phyloP scores from a whole-genome alignment of 345 rosid genomes.

The Capsella bursapastoris region DNA sequence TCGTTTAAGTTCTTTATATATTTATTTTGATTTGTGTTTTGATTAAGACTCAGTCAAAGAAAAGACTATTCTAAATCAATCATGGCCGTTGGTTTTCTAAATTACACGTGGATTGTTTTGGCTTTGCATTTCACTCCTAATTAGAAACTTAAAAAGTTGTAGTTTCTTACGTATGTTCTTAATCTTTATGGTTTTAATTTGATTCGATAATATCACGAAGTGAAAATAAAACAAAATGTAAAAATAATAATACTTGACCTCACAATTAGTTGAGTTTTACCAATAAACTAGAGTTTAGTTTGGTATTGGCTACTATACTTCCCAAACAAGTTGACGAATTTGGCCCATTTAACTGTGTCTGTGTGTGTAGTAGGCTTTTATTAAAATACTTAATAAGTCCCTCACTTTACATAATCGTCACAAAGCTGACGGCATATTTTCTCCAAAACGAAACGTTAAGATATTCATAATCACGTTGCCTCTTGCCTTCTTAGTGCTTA shows the following conservation, averaged over 20 bases:
- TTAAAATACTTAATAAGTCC: constrained; percentile 32
- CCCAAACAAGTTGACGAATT: constrained; percentile 38
- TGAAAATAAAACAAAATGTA: too few relatives aligned
- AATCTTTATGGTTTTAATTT: constrained; percentile 14
- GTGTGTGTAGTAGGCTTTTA: not conserved
- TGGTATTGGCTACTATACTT: constrained; percentile 38
- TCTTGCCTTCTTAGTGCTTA: constrained; percentile 10
- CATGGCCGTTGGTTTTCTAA: constrained; percentile 40
- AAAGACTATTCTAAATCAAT: constrained; percentile 39
- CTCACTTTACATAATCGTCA: constrained; percentile 36
- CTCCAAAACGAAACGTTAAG: constrained; percentile 17
- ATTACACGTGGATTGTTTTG: constrained; percentile 40
- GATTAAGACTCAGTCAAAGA: constrained; percentile 48
- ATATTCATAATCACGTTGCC: constrained; percentile 16
- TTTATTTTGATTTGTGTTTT: constrained; percentile 19
- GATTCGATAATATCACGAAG: constrained; percentile 21
- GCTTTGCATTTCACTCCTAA: constrained; percentile 32
- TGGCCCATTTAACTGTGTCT: constrained; percentile 27
- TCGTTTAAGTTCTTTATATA: constrained; percentile 29
- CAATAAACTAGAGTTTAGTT: constrained; percentile 32
- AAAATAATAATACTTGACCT: not conserved
- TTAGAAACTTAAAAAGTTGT: not conserved
- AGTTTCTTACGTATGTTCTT: not conserved
- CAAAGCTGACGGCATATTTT: constrained; percentile 34
- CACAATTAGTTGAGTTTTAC: constrained; percentile 26